These are phyloP conservation scores for Cladosporium sp. DNA, from an alignment of 2,329 filamentous ascomycete species.

Conservation along the genomic window DNA sequence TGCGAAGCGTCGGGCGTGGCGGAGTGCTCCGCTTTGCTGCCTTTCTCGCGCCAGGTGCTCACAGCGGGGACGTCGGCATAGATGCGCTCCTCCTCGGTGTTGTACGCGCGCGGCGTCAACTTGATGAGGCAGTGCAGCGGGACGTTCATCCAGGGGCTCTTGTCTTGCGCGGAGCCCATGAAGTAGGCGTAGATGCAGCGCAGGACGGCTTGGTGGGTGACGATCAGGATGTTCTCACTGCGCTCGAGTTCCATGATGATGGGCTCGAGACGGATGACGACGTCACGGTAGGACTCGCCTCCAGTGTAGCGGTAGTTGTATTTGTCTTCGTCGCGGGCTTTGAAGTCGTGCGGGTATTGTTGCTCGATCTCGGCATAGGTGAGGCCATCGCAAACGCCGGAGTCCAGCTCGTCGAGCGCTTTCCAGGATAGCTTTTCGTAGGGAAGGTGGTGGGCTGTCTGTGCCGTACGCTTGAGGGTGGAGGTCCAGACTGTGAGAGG, in stretches of 20 bases:
- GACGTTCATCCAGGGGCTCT: conserved; percentile 98
- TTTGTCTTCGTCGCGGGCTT: conserved; percentile 94
- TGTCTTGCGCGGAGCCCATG: conserved; percentile 91
- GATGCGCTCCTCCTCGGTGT: conserved; percentile 83
- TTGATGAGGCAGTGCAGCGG: conserved; percentile 96
- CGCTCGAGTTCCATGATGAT: conserved; percentile 99
- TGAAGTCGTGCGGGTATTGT: conserved; percentile 89
- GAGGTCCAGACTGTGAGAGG: conserved; percentile 74
- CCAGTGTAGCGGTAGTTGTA: conserved; percentile 99
- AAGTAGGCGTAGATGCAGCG: conserved; percentile 99
- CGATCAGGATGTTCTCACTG: conserved; percentile 94
- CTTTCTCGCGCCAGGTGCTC: conserved; percentile 93
- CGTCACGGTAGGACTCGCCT: conserved; percentile 92
- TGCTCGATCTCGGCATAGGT: conserved; percentile 95
- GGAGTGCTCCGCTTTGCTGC: conserved; percentile 86
- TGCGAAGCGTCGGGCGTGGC: conserved; percentile 25
- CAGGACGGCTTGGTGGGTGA: conserved; percentile 95
- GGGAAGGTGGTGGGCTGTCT: conserved; percentile 82
- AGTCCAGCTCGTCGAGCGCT: conserved; percentile 94
- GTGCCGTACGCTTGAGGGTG: conserved; percentile 80
- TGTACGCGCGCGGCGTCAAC: conserved; percentile 89
- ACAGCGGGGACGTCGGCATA: conserved; percentile 93
- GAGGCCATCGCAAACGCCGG: conserved; percentile 92
- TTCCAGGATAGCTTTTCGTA: conserved; percentile 99
- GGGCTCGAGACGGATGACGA: conserved; percentile 94